Evolutionary conservation across 2,329 filamentous ascomycete genomes (phyloP).

Genomic region (Elsinoe perseae): DNA sequence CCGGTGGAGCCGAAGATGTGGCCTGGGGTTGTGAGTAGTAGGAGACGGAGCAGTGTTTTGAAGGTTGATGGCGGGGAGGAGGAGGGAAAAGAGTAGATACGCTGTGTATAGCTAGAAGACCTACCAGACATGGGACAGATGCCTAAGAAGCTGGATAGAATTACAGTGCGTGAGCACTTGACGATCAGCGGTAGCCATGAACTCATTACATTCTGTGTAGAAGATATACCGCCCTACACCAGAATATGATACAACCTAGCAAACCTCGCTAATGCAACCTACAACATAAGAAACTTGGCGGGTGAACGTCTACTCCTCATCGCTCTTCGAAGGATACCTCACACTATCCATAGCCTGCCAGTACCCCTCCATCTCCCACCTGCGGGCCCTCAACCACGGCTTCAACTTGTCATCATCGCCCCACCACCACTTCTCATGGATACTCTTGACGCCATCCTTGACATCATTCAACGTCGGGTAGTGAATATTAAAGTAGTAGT

Average conservation of each 20-base stretch:
- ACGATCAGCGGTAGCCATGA: neutral
- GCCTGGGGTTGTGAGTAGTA: constrained; percentile 56
- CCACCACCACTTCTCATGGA: constrained; percentile 38
- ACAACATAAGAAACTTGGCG: too few relatives aligned
- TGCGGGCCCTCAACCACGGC: constrained; percentile 27
- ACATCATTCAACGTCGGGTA: constrained; percentile 32
- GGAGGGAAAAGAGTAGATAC: neutral
- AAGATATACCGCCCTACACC: neutral
- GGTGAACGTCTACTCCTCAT: neutral
- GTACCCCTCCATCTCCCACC: constrained; percentile 33
- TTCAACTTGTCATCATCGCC: constrained; percentile 28
- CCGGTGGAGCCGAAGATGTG: constrained; percentile 58
- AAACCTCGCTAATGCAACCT: neutral
- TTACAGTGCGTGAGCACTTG: neutral
- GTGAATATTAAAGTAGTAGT: constrained; percentile 34
- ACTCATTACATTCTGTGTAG: neutral
- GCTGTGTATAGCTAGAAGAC: neutral
- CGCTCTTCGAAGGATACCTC: neutral
- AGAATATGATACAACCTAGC: neutral
- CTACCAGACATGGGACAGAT: neutral
- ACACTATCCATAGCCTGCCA: constrained; percentile 27
- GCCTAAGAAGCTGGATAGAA: neutral
- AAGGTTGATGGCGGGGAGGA: neutral
- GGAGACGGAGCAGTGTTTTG: constrained; percentile 29
- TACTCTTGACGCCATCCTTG: constrained; percentile 29